Base-by-base conservation (phyloP, 371 early-diverging fungal genomes). In the Mucor piriformis region DNA sequence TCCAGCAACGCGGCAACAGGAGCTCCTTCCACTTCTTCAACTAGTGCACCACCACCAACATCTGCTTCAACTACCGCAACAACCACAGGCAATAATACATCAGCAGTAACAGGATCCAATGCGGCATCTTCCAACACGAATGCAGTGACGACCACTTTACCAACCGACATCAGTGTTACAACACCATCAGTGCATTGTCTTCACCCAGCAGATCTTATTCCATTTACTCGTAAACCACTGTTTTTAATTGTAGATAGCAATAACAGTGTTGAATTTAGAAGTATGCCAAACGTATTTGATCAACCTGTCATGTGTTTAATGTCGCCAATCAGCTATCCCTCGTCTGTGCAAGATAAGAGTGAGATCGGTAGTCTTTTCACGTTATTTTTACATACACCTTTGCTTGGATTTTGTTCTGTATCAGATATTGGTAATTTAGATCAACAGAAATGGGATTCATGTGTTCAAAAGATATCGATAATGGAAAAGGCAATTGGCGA, bases 211-310 rank as follows among this genome's bases (percentile, higher is more conserved):
- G 98, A 98, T 57, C 78, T 98, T 7, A 67, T 95, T 2, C 97
- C 98, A 0, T 95, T 92, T 58, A 93, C 95, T 15, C 78, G 98
- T 29, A 96, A 96, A 63, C 95, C 98, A 0, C 64, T 98, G 59
- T 95, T 96, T 59, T 68, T 96, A 4, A 87, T 98, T 49, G 84
- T 97, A 7, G 98, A 98, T 65, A 94, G 95, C 76, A 87, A 81
- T 56, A 89, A 90, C 69, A 92, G 93, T 43, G 63, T 61, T 1
- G 91, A 90, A 7, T 97, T 95, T 75, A 85, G 79, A 70, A 66
- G 74, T 24, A 83, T 93, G 63, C 88, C 93, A 7, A 88, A 85
- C 37, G 79, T 94, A 2, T 98, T 97, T 76, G 85, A 86, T 59
- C 93, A 93, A 58, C 90, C 96, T 3, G 74, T 95, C 37, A 85